Conservation (phyloP, 805 yeast genomes). For the Candida montana region DNA sequence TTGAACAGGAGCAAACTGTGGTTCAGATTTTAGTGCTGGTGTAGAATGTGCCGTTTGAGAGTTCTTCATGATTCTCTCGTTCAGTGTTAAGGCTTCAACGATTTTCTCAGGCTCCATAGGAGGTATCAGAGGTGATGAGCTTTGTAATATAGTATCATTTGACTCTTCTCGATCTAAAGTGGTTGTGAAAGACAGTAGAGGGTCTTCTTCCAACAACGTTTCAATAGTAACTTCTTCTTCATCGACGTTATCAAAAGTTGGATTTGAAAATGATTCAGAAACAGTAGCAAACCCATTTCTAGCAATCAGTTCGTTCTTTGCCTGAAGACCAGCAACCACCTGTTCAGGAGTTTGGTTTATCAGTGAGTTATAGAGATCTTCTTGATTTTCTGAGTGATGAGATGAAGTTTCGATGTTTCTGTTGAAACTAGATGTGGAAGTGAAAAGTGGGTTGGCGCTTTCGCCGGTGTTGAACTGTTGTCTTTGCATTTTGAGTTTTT, state of each 20-base stretch:
- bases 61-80: slow-evolving; percentile 2
- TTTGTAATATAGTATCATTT: slow-evolving; percentile 24
- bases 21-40: background rate
- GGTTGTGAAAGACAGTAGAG: slow-evolving; percentile 22
- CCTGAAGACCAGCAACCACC: slow-evolving; percentile 18
- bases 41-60: background rate
- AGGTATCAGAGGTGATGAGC: slow-evolving; percentile 16
- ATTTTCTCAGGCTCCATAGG: slow-evolving; percentile 6
- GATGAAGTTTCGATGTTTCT: too few relatives aligned
- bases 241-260: slow-evolving; percentile 3
- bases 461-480: too few relatives aligned
- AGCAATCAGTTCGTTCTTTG: slow-evolving; percentile 8
- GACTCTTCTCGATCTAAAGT: slow-evolving; percentile 25
- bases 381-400: slow-evolving; percentile 1
- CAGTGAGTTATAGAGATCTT: slow-evolving; percentile 12
- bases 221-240: slow-evolving; percentile 21
- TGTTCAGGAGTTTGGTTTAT: slow-evolving; percentile 17
- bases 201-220: slow-evolving; percentile 24
- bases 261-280: background rate
- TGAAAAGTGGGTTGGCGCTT: background rate
- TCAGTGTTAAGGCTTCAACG: slow-evolving; percentile 8
- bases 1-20: background rate
- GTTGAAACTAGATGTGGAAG: background rate
- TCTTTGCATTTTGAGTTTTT: too few relatives aligned
- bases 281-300: slow-evolving; percentile 10